A percentile compares a stretch with the other conserved stretches of the same genome.
phyloP scores from a whole-genome alignment of 257 asterid species.

The Nicotiana otophora region DNA sequence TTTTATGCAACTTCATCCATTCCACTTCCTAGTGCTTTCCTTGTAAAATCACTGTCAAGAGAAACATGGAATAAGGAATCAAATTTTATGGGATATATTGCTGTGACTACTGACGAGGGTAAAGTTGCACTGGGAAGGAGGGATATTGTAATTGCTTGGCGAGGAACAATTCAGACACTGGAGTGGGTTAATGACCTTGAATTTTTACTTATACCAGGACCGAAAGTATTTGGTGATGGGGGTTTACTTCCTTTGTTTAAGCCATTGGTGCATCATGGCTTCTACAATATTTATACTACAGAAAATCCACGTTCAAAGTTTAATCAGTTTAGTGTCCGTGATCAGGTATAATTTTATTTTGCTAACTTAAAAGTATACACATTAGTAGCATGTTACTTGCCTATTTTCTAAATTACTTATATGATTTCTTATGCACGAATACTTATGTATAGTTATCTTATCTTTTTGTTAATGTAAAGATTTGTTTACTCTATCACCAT shows the following conservation, averaged over 20 bases:
- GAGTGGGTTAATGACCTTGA: conserved; percentile 77
- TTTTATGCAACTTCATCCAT: conserved; percentile 63
- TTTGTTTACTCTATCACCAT: neutral
- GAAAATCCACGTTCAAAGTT: conserved; percentile 55
- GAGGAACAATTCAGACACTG: conserved; percentile 58
- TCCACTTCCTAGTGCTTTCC: conserved; percentile 59
- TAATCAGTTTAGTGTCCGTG: conserved; percentile 54
- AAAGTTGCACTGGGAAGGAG: conserved; percentile 56
- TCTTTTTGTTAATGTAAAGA: neutral
- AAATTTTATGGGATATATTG: conserved; percentile 83
- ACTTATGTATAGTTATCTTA: neutral
- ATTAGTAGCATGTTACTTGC: neutral
- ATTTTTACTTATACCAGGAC: conserved; percentile 44
- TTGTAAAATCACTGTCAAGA: conserved; percentile 49
- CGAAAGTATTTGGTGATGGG: conserved; percentile 47
- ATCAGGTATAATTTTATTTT: conserved; percentile 41
- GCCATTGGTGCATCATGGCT: neutral
- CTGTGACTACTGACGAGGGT: conserved; percentile 83
- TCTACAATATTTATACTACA: conserved; percentile 40
- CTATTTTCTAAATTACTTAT: neutral
- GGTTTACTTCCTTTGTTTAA: conserved; percentile 47
- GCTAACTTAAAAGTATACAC: neutral
- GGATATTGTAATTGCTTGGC: conserved; percentile 73
- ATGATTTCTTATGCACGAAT: neutral
- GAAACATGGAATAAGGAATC: conserved; percentile 85